Conservation (phyloP, 2,329 filamentous ascomycete species). For the Alternaria arborescens region DNA sequence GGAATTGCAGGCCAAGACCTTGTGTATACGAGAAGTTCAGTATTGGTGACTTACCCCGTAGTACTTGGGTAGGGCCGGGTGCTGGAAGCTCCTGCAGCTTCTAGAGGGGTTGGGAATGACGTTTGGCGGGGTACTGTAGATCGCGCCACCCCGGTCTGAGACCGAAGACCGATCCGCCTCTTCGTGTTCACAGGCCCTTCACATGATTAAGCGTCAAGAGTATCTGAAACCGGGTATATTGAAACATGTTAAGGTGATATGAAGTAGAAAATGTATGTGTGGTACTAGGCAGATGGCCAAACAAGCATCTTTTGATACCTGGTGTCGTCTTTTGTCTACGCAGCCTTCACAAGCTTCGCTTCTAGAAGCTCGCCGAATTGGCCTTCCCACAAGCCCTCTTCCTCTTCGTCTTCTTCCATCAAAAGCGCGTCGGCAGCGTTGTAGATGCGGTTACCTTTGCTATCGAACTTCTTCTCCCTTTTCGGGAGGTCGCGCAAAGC, state of each 20-base stretch:
- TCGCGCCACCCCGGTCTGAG: background rate
- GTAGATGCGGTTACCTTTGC: conserved; percentile 77
- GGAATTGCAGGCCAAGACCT: background rate
- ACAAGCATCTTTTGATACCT: background rate
- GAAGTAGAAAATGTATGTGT: background rate
- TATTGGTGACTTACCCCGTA: background rate
- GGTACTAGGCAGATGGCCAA: background rate
- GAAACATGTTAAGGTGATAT: background rate
- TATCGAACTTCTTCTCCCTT: conserved; percentile 68
- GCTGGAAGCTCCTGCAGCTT: conserved; percentile 10
- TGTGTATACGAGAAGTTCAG: background rate
- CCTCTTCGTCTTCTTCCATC: conserved; percentile 38
- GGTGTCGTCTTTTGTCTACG: conserved; percentile 1
- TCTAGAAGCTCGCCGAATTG: conserved; percentile 41
- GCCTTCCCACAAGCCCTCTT: conserved; percentile 38
- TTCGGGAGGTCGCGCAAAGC: conserved; percentile 72
- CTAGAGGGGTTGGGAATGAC: conserved; percentile 24
- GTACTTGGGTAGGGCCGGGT: background rate
- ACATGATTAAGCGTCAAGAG: background rate
- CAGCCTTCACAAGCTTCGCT: conserved; percentile 40
- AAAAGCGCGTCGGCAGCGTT: conserved; percentile 63
- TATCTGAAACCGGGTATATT: conserved; percentile 8
- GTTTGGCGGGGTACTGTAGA: conserved; percentile 28
- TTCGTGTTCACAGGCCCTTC: background rate
- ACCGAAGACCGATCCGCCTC: background rate